Percentiles rank a stretch among this genome's conserved stretches.
Conservation (phyloP, 768 basidiomycete genomes). For the Trametes villosa region DNA sequence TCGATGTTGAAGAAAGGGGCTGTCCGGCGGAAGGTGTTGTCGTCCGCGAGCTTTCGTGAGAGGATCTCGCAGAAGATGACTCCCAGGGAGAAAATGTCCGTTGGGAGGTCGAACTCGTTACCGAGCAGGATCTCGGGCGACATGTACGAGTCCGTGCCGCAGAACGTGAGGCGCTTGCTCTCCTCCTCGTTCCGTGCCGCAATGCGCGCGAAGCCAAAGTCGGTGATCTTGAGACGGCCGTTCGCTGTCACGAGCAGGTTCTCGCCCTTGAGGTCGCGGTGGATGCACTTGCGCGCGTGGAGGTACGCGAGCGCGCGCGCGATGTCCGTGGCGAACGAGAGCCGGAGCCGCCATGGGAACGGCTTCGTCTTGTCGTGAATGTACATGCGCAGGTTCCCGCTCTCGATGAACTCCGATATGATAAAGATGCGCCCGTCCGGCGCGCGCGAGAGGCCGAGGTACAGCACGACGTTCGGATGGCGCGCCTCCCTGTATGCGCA, state of each 20-base stretch:
- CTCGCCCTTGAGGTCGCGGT: slow-evolving; percentile 95
- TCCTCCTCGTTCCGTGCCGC: slow-evolving; percentile 93
- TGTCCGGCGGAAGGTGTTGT: slow-evolving; percentile 72
- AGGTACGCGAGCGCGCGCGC: slow-evolving; percentile 95
- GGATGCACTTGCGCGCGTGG: slow-evolving; percentile 89
- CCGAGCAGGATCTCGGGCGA: slow-evolving; percentile 94
- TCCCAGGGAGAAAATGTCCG: slow-evolving; percentile 93
- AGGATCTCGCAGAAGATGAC: slow-evolving; percentile 94
- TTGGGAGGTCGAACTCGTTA: slow-evolving; percentile 89
- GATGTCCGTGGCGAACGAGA: slow-evolving; percentile 95
- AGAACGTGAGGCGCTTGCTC: slow-evolving; percentile 81
- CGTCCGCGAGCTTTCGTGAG: slow-evolving; percentile 83
- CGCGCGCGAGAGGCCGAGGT: slow-evolving; percentile 86
- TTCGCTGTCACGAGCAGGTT: slow-evolving; percentile 96
- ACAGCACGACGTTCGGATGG: slow-evolving; percentile 92
- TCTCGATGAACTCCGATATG: slow-evolving; percentile 93
- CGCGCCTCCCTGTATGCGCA: slow-evolving; percentile 66
- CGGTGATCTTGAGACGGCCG: slow-evolving; percentile 95
- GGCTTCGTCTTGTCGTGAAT: slow-evolving; percentile 84
- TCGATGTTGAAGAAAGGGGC: slow-evolving; percentile 85
- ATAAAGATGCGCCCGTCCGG: slow-evolving; percentile 91
- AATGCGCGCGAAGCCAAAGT: slow-evolving; percentile 97
- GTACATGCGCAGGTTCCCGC: slow-evolving; percentile 88
- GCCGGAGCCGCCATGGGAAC: slow-evolving; percentile 91
- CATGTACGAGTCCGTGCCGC: slow-evolving; percentile 95